Percentiles rank a stretch among this genome's conserved stretches.
phyloP scores from a whole-genome alignment of 2,329 filamentous ascomycete species.

The Xylaria sp. region DNA sequence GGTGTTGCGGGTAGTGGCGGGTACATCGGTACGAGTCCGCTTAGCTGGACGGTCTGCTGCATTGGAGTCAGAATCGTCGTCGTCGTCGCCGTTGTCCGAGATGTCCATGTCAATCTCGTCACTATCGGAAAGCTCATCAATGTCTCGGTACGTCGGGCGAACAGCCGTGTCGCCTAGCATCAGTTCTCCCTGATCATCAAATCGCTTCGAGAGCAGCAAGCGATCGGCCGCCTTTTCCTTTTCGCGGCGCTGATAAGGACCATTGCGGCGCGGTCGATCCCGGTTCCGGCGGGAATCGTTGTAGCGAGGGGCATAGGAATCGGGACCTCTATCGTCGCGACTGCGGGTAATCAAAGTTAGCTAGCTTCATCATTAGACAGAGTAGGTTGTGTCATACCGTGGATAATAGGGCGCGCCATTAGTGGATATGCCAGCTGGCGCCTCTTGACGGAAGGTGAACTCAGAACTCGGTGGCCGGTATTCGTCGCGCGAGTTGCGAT shows the following conservation, averaged over 20 bases:
- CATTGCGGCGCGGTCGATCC: conserved; percentile 7
- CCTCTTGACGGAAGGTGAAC: conserved; percentile 62
- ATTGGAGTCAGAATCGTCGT: conserved; percentile 48
- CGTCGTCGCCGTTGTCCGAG: conserved; percentile 56
- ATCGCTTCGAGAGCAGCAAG: conserved; percentile 53
- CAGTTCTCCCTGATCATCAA: conserved; percentile 50
- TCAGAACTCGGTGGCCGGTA: conserved; percentile 52
- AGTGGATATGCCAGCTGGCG: conserved; percentile 54
- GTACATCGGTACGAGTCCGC: conserved; percentile 45
- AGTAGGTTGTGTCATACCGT: conserved; percentile 21
- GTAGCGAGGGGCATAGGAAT: conserved; percentile 20
- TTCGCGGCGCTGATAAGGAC: conserved; percentile 10
- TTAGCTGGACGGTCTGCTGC: conserved; percentile 50
- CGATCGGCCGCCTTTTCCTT: conserved; percentile 40
- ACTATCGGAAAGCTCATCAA: conserved; percentile 67
- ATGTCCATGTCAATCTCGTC: conserved; percentile 70
- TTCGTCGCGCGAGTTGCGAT: conserved; percentile 30
- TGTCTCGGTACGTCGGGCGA: conserved; percentile 57
- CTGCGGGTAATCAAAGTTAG: conserved; percentile 23
- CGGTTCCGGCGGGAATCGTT: conserved; percentile 21
- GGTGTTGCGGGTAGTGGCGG: conserved; percentile 38
- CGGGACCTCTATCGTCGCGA: conserved; percentile 20
- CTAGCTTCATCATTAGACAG: not conserved
- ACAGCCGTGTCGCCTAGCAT: conserved; percentile 53
- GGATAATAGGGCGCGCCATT: conserved; percentile 38